Base-by-base conservation (phyloP, 768 basidiomycete genomes). In the Asterophora parasitica region DNA sequence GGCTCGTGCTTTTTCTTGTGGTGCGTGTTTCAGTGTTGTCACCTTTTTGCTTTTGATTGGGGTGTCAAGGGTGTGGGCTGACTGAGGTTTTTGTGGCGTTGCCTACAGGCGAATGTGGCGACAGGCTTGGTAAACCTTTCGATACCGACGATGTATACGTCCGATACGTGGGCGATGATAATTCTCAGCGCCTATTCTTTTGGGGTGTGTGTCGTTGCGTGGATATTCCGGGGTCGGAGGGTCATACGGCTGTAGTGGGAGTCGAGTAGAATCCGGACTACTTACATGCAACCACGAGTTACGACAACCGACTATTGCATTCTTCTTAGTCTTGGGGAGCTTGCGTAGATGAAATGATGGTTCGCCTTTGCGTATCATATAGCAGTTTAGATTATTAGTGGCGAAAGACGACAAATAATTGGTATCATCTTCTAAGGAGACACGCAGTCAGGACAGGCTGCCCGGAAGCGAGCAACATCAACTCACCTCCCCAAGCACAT, bases 111-210 rank as follows among this genome's bases (percentile, higher is more conserved):
- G 0, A 98, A 98, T 61, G 67, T 95, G 0, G 63, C 78, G 27
- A 99, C 95, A 0, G 95, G 95, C 0, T 54, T 89, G 10, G 71
- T 94, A 52, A 99, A 97, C 61, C 56, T 97, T 30, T 72, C 78
- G 0, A 73, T 94, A 50, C 65, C 68, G 53, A 97, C 92, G 7
- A 92, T 98, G 82, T 90, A 93, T 58, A 73, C 75, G 19, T 67
- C 75, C 1, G 70, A 83, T 47, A 37, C 49, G 30, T 56, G 66
- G 30, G 83, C 89, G 5, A 73, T 94, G 72, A 46, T 68, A 4
- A 75, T 93, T 32, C 64, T 97, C 8, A 53, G 66, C 4, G 59
- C 58, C 4, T 97, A 97, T 63, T 69, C 79, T 2, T 66, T 78
- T 7, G 71, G 63, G 1, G 63, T 89, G 8, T 86, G 80, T 52